A percentile compares a stretch with the other conserved stretches of the same genome.
These are phyloP conservation scores for Penicillium sp. DNA, from an alignment of 2,329 filamentous ascomycete species.

Conservation along the genomic window DNA sequence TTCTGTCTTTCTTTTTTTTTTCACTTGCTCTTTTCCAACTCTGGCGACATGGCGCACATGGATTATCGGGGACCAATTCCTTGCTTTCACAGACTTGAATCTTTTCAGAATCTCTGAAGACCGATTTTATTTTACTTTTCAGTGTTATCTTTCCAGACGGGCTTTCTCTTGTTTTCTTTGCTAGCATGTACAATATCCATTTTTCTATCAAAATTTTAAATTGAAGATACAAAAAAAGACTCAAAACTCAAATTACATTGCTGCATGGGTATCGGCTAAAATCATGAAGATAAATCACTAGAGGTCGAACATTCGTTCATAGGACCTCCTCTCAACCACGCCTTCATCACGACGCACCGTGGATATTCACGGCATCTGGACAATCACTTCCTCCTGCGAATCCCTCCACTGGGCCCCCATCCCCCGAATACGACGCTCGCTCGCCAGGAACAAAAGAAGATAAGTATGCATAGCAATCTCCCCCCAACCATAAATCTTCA, in stretches of 20 bases:
- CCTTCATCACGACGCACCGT: not conserved
- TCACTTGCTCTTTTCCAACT: conserved; percentile 1
- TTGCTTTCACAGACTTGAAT: conserved; percentile 12
- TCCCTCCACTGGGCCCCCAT: conserved; percentile 68
- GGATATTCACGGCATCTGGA: conserved; percentile 48
- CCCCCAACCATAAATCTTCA: not conserved
- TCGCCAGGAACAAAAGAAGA: conserved; percentile 72
- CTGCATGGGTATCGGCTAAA: not conserved
- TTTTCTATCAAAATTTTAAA: conserved; percentile 10
- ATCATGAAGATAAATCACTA: not conserved
- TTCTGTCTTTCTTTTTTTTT: not conserved
- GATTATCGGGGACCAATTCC: conserved; percentile 12
- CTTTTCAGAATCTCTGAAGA: conserved; percentile 4
- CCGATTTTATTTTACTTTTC: conserved; percentile 2
- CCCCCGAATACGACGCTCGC: conserved; percentile 61
- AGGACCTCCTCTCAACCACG: not conserved
- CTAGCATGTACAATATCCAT: conserved; percentile 24
- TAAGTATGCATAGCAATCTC: conserved; percentile 64
- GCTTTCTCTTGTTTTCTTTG: conserved; percentile 3
- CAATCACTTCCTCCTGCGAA: conserved; percentile 58
- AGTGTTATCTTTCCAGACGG: not conserved
- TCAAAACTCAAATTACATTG: not conserved
- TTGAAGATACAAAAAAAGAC: conserved; percentile 2
- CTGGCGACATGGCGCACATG: conserved; percentile 19
- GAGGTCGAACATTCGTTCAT: not conserved